These are phyloP conservation scores for Plectosphaerella sp. DNA, from an alignment of 2,329 filamentous ascomycete genomes.

Conservation along the genomic window DNA sequence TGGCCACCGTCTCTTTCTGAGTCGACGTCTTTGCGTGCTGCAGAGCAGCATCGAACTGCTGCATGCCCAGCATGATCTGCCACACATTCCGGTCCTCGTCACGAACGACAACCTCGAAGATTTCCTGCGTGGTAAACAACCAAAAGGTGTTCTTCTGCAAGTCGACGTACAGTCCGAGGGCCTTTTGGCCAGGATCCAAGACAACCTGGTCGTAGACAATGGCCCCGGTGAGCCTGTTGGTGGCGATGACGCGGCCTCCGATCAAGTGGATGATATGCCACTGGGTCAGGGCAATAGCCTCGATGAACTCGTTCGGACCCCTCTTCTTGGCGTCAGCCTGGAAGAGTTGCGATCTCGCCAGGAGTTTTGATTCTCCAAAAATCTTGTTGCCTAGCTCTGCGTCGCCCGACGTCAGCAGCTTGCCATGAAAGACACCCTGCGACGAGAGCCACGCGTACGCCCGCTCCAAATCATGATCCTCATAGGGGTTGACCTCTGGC, in stretches of 20 bases:
- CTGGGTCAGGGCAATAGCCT: conserved; percentile 80
- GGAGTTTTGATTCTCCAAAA: conserved; percentile 73
- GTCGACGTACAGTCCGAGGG: conserved; percentile 83
- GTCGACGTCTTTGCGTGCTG: conserved; percentile 74
- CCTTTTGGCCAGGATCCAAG: conserved; percentile 71
- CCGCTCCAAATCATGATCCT: conserved; percentile 59
- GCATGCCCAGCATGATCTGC: conserved; percentile 84
- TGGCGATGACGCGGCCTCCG: conserved; percentile 76
- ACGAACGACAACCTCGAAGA: conserved; percentile 87
- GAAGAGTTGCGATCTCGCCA: conserved; percentile 70
- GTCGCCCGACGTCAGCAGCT: conserved; percentile 58
- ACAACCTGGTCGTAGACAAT: conserved; percentile 86
- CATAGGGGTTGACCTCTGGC: conserved; percentile 47
- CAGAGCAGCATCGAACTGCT: conserved; percentile 84
- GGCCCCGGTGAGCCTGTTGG: conserved; percentile 81
- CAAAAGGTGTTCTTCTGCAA: conserved; percentile 95
- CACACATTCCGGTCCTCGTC: conserved; percentile 92
- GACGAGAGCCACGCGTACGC: conserved; percentile 88
- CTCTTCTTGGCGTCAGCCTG: conserved; percentile 47
- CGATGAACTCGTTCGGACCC: conserved; percentile 60
- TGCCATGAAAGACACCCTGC: conserved; percentile 85
- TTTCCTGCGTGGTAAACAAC: conserved; percentile 87
- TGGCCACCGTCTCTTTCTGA: conserved; percentile 88
- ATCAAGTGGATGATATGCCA: conserved; percentile 88
- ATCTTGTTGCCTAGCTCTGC: conserved; percentile 66